Evolutionary conservation across 371 early-diverging fungal species (phyloP).

Genomic region (Mortierella sp.): DNA sequence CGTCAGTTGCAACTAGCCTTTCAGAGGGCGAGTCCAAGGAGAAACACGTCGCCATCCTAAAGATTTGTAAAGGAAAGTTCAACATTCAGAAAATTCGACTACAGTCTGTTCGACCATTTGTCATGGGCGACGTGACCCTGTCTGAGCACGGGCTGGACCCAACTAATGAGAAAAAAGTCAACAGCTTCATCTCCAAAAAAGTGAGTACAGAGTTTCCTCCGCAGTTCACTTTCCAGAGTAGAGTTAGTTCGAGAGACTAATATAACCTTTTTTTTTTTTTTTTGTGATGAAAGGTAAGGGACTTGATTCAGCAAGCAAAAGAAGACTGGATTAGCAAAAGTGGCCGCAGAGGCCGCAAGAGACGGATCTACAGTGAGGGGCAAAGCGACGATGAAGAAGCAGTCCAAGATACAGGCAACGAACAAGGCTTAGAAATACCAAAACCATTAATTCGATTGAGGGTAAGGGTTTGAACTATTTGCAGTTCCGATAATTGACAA

Average conservation of each 20-base stretch:
- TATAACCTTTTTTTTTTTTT: background rate
- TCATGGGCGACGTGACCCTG: constrained; percentile 81
- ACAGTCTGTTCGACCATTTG: constrained; percentile 90
- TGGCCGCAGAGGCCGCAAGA: constrained; percentile 25
- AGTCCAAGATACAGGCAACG: constrained; percentile 2
- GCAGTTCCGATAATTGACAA: background rate
- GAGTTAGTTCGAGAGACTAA: background rate
- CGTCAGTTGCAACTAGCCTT: constrained; percentile 97
- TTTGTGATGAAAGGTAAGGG: constrained; percentile 62
- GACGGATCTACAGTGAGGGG: constrained; percentile 35
- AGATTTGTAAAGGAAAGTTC: constrained; percentile 74
- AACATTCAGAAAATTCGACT: constrained; percentile 81
- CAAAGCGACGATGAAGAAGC: constrained; percentile 36
- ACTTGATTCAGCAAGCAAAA: constrained; percentile 76
- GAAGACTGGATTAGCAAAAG: constrained; percentile 66
- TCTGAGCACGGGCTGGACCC: constrained; percentile 60
- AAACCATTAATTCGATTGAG: constrained; percentile 85
- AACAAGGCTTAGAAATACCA: constrained; percentile 61
- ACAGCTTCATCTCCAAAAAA: constrained; percentile 41
- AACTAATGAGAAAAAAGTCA: constrained; percentile 35
- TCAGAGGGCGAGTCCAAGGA: constrained; percentile 88
- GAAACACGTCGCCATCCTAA: constrained; percentile 89
- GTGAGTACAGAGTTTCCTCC: background rate
- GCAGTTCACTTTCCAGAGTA: background rate
- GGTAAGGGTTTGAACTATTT: constrained; percentile 48